Base-by-base conservation (phyloP, 192 early-diverging fungal genomes). In the Neocallimastix lanati region DNA sequence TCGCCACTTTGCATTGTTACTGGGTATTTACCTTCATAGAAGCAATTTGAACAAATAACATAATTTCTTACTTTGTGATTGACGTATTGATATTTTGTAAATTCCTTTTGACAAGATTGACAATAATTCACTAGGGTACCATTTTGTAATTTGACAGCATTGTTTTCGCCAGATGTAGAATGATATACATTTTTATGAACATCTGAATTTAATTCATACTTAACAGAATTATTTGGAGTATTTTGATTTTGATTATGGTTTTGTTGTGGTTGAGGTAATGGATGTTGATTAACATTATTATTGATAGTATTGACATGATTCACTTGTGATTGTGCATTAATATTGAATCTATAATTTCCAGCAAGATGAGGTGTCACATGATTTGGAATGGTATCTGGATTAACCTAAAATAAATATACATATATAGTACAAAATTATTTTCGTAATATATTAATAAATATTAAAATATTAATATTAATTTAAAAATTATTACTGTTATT, bases 311-410 rank as follows among this genome's bases (percentile, higher is more conserved):
- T 40, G 25, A 78, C 78, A 21, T 79, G 58, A n/a, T 35, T 78
- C 16, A 88, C 81, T 14, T 83, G 80, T 14, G 96, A 93, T 78
- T 89, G 89, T 12, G 98, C 96, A 79, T 98, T 96, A 16, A 96
- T 96, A 15, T 94, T 95, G n/a, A 98, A 88, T 35, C 95, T 90
- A 87, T 95, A 99, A 80, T 98, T 95, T n/a, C 96, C 98, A 15
- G 94, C 97, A 79, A 96, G 98, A 2, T 95, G 89, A n/a, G 98
- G 96, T 0, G 94, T 95, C 21, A 98, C 90, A 29, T 87, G 86
- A 29, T 94, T 94, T n/a, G 98, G 98, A 38, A 93, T 87, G 28
- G 93, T 91, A 78, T 96, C 94, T 11, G 96, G 93, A 83, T 99
- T 96, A 78, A 96, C 91, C 93, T 95, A 80, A 9, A 80, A 36